Base-by-base conservation (phyloP, 2,329 filamentous ascomycete genomes). In the Pyrenochaeta sp. region DNA sequence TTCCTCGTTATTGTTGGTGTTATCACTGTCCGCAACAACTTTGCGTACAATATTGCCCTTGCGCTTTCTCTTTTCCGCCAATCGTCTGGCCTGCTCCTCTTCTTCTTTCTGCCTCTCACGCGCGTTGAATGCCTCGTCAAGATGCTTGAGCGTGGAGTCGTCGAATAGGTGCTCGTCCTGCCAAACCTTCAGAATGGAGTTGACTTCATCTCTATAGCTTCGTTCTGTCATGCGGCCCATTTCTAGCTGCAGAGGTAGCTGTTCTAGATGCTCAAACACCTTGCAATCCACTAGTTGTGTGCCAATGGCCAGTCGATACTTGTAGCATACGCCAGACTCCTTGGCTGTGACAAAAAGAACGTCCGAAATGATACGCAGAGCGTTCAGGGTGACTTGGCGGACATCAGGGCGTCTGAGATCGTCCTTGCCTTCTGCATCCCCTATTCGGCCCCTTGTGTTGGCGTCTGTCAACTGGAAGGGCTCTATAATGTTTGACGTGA, bases 161-260 rank as follows among this genome's bases (percentile, higher is more conserved):
- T 81, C 36, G 44, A 77, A 76, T 18, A 73, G 36, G 14, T 63
- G 61, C 43, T 71, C 69, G 2, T 67, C 61, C 29, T 68, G 64
- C 75, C 75, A 77, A 5, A 72, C 59, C 2, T 64, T 63, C 10
- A 77, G 58, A 12, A 76, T 61, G 17, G 56, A 57, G 42, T 74
- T 73, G 11, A 77, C 63, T 23, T 70, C 65, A 3, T 70, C 61
- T 29, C 69, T 58, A 51, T 68, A 77, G 31, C 61, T 64, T 58
- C 95, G 91, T 3, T 88, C 88, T 17, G 90, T 88, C 57, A 97
- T 78, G 1, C 90, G 86, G 9, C 93, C 93, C 92, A 92, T 96
- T 39, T 83, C 82, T 18, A 90, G 78, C 48, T 85, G 87, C 64
- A 89, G 87, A 7, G 92, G 87, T 54, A 96, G 83, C 49, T 84